These are phyloP conservation scores for Thalassiosira sp. DNA, from an alignment of 352 stramenopile species.

Conservation along the genomic window DNA sequence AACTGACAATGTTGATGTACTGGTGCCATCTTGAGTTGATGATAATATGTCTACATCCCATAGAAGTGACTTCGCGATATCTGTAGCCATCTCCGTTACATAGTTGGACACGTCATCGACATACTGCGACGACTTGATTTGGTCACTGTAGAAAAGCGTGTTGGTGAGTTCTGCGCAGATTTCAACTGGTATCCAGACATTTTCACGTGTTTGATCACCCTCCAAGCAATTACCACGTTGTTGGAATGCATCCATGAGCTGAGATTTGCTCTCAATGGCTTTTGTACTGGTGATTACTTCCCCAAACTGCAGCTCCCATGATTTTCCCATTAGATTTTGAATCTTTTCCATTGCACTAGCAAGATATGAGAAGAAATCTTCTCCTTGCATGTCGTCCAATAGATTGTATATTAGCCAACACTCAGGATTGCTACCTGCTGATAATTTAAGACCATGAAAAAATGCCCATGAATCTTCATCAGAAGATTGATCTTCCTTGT, in stretches of 20 bases:
- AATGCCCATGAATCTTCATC: conserved; percentile 38
- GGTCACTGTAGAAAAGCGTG: conserved; percentile 9
- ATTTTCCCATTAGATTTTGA: conserved; percentile 10
- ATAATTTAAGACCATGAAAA: conserved; percentile 23
- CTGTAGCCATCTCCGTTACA: neutral
- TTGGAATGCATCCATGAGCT: conserved; percentile 7
- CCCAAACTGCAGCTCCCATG: conserved; percentile 10
- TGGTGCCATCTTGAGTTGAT: neutral
- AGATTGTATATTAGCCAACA: conserved; percentile 23
- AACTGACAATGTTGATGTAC: neutral
- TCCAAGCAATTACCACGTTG: conserved; percentile 3
- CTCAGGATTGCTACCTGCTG: neutral
- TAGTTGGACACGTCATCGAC: conserved; percentile 13
- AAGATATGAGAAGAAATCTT: conserved; percentile 25
- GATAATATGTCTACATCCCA: neutral
- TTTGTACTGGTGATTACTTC: conserved; percentile 1
- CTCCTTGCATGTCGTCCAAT: conserved; percentile 27
- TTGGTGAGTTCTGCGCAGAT: neutral
- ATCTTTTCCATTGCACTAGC: conserved; percentile 15
- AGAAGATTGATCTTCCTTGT: neutral
- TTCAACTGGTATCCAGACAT: conserved; percentile 13
- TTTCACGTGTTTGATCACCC: conserved; percentile 1
- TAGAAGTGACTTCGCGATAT: neutral
- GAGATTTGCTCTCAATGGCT: conserved; percentile 10
- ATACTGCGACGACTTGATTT: conserved; percentile 7